Evolutionary conservation across 805 yeast genomes (phyloP).

Genomic region (Scheffersomyces lignosus): DNA sequence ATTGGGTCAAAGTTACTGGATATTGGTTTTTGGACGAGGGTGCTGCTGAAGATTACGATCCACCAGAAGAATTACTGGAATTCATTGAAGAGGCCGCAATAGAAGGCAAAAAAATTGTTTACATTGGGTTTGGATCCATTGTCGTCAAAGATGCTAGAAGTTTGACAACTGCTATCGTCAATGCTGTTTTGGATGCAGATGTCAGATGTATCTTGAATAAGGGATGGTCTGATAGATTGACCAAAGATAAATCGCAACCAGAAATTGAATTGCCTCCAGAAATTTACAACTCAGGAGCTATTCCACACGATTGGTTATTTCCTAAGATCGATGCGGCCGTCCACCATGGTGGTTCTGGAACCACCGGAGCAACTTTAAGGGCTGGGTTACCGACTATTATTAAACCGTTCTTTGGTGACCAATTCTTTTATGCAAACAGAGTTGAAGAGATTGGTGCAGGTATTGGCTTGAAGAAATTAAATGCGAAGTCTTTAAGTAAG

Average conservation of each 20-base stretch:
- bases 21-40: slow-evolving; percentile 90
- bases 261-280: slow-evolving; percentile 60
- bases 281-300: slow-evolving; percentile 65
- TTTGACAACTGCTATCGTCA: slow-evolving; percentile 73
- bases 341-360: slow-evolving; percentile 97
- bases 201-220: slow-evolving; percentile 86
- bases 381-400: slow-evolving; percentile 88
- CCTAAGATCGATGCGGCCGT: slow-evolving; percentile 89
- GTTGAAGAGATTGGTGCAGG: slow-evolving; percentile 92
- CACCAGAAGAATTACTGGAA: slow-evolving; percentile 55
- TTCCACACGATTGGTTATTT: slow-evolving; percentile 95
- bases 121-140: slow-evolving; percentile 95
- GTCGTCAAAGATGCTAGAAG: slow-evolving; percentile 82
- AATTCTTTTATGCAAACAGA: slow-evolving; percentile 84
- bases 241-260: slow-evolving; percentile 26
- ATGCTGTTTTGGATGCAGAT: slow-evolving; percentile 77
- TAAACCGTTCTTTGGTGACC: slow-evolving; percentile 96
- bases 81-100: slow-evolving; percentile 64
- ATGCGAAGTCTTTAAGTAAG: slow-evolving; percentile 57
- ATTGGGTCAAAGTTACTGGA: slow-evolving; percentile 95
- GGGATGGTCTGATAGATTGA: slow-evolving; percentile 88
- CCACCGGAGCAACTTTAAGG: slow-evolving; percentile 88
- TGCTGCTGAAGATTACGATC: slow-evolving; percentile 47
- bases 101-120: slow-evolving; percentile 70
- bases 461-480: slow-evolving; percentile 64